phyloP scores from a whole-genome alignment of 2,329 filamentous ascomycete genomes.

The Pyrenophora teres region DNA sequence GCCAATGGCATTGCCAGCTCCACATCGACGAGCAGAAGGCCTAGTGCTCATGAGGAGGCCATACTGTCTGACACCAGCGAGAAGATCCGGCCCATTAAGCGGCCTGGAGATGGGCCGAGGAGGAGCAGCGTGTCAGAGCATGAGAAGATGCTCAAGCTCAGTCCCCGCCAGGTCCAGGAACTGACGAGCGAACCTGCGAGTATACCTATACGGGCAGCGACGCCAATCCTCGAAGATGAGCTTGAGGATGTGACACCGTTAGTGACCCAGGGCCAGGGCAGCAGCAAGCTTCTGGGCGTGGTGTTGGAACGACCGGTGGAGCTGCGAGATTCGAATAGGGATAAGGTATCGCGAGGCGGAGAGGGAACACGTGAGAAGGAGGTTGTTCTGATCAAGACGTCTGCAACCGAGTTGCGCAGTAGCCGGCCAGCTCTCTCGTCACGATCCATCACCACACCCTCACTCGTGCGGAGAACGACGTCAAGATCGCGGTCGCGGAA shows the following conservation, averaged over 20 bases:
- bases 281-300: slow-evolving; percentile 25
- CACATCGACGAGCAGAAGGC: slow-evolving; percentile 22
- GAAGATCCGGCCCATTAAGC: slow-evolving; percentile 38
- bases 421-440: slow-evolving; percentile 39
- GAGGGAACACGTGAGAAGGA: slow-evolving; percentile 33
- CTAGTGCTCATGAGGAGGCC: slow-evolving; percentile 38
- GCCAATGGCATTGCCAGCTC: slow-evolving; percentile 18
- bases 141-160: slow-evolving; percentile 57
- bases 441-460: slow-evolving; percentile 46
- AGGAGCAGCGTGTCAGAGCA: slow-evolving; percentile 46
- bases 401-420: slow-evolving; percentile 27
- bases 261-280: slow-evolving; percentile 20
- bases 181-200: slow-evolving; percentile 60
- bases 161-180: slow-evolving; percentile 59
- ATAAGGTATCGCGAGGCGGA: slow-evolving; percentile 8
- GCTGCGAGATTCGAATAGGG: slow-evolving; percentile 1
- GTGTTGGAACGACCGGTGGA: slow-evolving; percentile 29
- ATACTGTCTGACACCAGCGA: slow-evolving; percentile 42
- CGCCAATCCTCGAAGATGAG: slow-evolving; percentile 45
- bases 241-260: slow-evolving; percentile 28
- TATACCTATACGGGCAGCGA: slow-evolving; percentile 55
- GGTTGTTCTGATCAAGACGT: slow-evolving; percentile 38
- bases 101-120: slow-evolving; percentile 42
- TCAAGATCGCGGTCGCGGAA: slow-evolving; percentile 33
- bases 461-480: slow-evolving; percentile 45